phyloP scores from a whole-genome alignment of 169 alveolate species.

The Cryptosporidium viatorum region DNA sequence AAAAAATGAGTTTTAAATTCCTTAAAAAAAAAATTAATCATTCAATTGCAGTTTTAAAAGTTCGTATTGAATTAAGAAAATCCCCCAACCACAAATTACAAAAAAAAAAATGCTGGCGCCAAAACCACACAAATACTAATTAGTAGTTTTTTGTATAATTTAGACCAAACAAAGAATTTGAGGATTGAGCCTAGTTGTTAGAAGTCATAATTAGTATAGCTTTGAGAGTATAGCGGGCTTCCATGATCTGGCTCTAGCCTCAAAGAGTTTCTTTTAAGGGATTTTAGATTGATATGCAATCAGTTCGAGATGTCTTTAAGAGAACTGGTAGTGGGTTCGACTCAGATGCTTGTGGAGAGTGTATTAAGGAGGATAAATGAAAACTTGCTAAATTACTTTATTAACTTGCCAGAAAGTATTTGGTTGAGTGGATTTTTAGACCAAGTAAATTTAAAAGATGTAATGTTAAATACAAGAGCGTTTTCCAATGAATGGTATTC shows the following conservation, averaged over 20 bases:
- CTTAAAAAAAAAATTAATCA: no score
- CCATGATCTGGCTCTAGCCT: not conserved
- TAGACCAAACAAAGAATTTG: not conserved
- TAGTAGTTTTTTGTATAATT: not conserved
- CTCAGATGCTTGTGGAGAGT: conserved; percentile 75
- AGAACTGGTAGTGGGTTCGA: conserved; percentile 67
- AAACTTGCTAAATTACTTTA: conserved; percentile 48
- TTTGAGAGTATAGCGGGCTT: not conserved
- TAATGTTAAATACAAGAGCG: conserved; percentile 68
- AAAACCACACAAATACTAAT: conserved; percentile 26
- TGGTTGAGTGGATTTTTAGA: conserved; percentile 73
- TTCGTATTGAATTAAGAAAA: not conserved
- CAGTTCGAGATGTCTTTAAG: conserved; percentile 50
- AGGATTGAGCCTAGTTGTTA: not conserved
- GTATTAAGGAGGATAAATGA: conserved; percentile 72
- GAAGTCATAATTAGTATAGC: not conserved
- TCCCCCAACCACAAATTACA: conserved; percentile 11
- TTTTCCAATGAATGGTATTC: conserved; percentile 74
- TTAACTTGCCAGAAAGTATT: conserved; percentile 72
- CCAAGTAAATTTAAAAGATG: conserved; percentile 63
- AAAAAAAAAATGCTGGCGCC: conserved; percentile 37
- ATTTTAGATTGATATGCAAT: conserved; percentile 32
- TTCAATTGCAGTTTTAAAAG: no score
- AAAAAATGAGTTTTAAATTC: no score
- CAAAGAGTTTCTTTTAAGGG: not conserved